These are phyloP conservation scores for Syncephalastrum racemosum DNA, from an alignment of 371 early-diverging fungal species.

Conservation along the genomic window DNA sequence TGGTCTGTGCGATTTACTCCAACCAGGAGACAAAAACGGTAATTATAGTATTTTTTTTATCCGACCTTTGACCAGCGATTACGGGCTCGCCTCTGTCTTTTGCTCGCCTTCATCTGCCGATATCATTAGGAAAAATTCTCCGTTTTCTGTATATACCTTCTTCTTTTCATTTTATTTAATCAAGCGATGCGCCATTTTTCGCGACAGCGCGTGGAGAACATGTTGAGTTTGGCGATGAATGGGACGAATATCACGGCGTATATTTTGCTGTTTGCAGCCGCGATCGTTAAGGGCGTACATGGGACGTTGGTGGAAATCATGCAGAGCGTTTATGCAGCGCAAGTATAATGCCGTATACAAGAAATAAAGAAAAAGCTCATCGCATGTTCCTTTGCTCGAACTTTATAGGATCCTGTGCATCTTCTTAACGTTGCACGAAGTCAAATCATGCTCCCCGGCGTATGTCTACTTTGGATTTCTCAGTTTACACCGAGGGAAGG, in stretches of 20 bases:
- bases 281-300: slow-evolving; percentile 34
- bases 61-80: no score
- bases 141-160: no score
- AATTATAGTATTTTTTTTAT: no score
- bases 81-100: no score
- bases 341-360: slow-evolving; percentile 9
- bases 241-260: slow-evolving; percentile 25
- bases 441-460: slow-evolving; percentile 21
- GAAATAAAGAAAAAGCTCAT: background rate
- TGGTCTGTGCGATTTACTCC: no score
- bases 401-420: slow-evolving; percentile 22
- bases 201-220: slow-evolving; percentile 23
- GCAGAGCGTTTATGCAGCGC: slow-evolving; percentile 40
- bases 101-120: no score
- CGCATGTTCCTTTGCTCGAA: background rate
- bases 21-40: no score
- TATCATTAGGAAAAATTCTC: no score
- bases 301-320: slow-evolving; percentile 38
- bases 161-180: no score
- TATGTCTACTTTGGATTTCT: slow-evolving; percentile 40
- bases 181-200: no score
- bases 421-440: slow-evolving; percentile 29
- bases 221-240: slow-evolving; percentile 28
- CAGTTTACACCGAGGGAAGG: slow-evolving; percentile 33
- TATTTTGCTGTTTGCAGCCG: slow-evolving; percentile 30